Conservation (phyloP, 2,329 filamentous ascomycete species). For the Seiridium cupressi region DNA sequence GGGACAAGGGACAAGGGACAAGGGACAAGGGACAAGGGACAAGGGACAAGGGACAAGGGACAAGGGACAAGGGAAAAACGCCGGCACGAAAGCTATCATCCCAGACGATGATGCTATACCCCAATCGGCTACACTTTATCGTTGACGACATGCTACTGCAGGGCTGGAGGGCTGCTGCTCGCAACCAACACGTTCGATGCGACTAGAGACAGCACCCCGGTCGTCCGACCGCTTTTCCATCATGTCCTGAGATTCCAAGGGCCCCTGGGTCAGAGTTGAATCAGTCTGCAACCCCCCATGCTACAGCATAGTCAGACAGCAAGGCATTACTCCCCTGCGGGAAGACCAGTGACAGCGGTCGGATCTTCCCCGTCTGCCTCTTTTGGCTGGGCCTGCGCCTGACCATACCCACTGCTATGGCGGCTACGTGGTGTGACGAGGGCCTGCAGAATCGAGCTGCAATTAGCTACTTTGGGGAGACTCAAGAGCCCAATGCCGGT, state of each 20-base stretch:
- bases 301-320: background rate
- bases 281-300: background rate
- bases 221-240: background rate
- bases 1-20: no score
- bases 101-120: background rate
- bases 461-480: constrained; percentile 8
- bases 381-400: constrained; percentile 3
- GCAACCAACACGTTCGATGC: background rate
- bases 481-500: background rate
- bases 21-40: no score
- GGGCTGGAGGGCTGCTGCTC: background rate
- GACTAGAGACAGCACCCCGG: background rate
- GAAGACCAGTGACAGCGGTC: constrained; percentile 5
- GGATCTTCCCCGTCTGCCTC: constrained; percentile 5
- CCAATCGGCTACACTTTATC: background rate
- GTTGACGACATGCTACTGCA: constrained; percentile 1
- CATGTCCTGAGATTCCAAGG: background rate
- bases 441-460: constrained; percentile 8
- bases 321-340: background rate
- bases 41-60: no score
- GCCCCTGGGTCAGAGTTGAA: no score
- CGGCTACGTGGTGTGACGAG: constrained; percentile 12
- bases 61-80: no score
- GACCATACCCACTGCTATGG: constrained; percentile 7
- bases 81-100: no score